phyloP scores from a whole-genome alignment of 768 basidiomycete species.

The Pleurotus pulmonarius region DNA sequence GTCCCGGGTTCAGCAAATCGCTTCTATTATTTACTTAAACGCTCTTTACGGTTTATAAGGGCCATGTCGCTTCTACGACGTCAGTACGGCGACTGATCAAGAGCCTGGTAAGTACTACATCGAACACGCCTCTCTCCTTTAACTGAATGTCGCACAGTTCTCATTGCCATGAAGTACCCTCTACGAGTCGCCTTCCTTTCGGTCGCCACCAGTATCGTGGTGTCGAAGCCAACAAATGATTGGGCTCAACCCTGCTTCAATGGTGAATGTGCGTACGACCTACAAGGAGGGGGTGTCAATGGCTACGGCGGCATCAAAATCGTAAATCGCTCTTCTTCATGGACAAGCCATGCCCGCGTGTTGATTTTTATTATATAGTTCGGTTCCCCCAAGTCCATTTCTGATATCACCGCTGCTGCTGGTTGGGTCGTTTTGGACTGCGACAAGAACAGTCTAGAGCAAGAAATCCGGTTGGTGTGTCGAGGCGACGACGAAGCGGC shows the following conservation, averaged over 20 bases:
- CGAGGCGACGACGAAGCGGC: conserved; percentile 12
- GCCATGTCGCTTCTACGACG: too few species aligned
- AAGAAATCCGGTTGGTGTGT: background rate
- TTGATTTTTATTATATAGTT: background rate
- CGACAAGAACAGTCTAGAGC: background rate
- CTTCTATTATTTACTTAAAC: too few species aligned
- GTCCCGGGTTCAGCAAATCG: too few species aligned
- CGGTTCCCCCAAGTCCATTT: background rate
- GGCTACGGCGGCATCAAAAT: conserved; percentile 1
- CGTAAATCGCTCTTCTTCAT: background rate
- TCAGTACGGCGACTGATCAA: too few species aligned
- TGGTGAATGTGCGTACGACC: conserved; percentile 1
- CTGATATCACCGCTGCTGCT: conserved; percentile 2
- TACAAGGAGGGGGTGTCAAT: background rate
- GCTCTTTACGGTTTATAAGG: too few species aligned
- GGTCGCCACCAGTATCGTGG: background rate
- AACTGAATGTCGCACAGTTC: too few species aligned
- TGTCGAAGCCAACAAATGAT: background rate
- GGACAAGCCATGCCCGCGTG: background rate
- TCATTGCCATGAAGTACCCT: background rate
- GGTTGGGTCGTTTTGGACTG: conserved; percentile 4
- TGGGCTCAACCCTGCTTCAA: background rate
- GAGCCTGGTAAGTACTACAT: too few species aligned
- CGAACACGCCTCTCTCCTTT: too few species aligned
- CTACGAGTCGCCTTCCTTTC: background rate